Evolutionary conservation across 495 filamentous ascomycete species (phyloP).

Genomic region (Neurospora pannonica): DNA sequence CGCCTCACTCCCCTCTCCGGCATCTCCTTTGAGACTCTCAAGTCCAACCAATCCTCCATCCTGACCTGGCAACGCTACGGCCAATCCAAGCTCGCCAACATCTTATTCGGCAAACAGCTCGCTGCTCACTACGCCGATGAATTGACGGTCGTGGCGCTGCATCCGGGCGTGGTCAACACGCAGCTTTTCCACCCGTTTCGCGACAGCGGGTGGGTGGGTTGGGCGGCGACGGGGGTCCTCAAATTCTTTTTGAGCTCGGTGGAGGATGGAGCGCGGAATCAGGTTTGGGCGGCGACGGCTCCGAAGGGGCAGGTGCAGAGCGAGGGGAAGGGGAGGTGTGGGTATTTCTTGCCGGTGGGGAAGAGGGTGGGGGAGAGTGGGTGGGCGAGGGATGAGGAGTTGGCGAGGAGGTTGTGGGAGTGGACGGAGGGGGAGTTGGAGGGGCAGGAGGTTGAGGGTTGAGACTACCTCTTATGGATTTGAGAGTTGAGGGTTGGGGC

Average conservation of each 20-base stretch:
- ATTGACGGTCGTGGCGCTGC: constrained; percentile 42
- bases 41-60: constrained; percentile 22
- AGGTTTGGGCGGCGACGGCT: constrained; percentile 49
- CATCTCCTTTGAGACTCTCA: constrained; percentile 30
- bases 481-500: no score
- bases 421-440: constrained; percentile 50
- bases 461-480: neutral
- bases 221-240: constrained; percentile 1
- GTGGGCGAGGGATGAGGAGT: constrained; percentile 33
- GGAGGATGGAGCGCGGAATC: constrained; percentile 44
- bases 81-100: constrained; percentile 60
- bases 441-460: neutral
- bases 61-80: constrained; percentile 44
- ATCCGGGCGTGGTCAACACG: constrained; percentile 58
- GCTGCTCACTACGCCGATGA: constrained; percentile 48
- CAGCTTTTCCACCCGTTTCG: constrained; percentile 30
- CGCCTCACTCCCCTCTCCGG: constrained; percentile 25
- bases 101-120: constrained; percentile 54
- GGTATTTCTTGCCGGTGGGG: constrained; percentile 26
- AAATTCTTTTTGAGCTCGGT: constrained; percentile 22
- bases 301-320: constrained; percentile 24
- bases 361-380: constrained; percentile 1
- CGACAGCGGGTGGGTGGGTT: constrained; percentile 1
- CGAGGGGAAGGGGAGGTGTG: constrained; percentile 17
- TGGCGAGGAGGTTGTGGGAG: constrained; percentile 49